A percentile compares a stretch with the other conserved stretches of the same genome.
These are phyloP conservation scores for Schizophyllum commune DNA, from an alignment of 1,284 basidiomycete species.

Conservation along the genomic window DNA sequence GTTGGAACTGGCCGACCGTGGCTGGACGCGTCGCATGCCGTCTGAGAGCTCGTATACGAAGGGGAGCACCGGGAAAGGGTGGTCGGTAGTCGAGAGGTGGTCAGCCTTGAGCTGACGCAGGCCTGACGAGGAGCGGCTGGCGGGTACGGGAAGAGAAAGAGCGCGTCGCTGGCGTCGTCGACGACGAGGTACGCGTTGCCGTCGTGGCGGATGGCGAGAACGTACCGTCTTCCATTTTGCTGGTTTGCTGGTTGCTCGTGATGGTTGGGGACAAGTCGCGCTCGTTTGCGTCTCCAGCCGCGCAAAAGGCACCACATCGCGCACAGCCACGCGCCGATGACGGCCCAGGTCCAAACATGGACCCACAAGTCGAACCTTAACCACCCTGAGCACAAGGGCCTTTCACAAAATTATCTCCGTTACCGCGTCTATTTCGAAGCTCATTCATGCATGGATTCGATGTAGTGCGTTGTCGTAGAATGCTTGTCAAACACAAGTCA, in stretches of 20 bases:
- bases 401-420: too few relatives aligned
- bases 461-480: background rate
- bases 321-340: too few relatives aligned
- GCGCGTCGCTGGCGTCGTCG: background rate
- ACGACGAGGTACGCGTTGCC: background rate
- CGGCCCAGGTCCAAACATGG: too few relatives aligned
- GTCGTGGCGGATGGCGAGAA: background rate
- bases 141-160: background rate
- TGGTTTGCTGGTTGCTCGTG: background rate
- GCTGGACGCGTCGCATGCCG: background rate
- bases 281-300: too few relatives aligned
- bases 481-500: background rate
- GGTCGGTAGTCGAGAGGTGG: background rate
- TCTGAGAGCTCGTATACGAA: background rate
- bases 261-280: background rate
- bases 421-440: too few relatives aligned
- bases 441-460: background rate
- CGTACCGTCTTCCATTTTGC: slow-evolving; percentile 1
- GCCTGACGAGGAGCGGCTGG: background rate
- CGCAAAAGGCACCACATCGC: too few relatives aligned
- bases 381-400: too few relatives aligned
- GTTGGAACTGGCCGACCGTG: background rate
- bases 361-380: too few relatives aligned
- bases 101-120: background rate
- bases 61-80: background rate